Evolutionary conservation across 768 basidiomycete genomes (phyloP).

Genomic region (Mycena rosella): DNA sequence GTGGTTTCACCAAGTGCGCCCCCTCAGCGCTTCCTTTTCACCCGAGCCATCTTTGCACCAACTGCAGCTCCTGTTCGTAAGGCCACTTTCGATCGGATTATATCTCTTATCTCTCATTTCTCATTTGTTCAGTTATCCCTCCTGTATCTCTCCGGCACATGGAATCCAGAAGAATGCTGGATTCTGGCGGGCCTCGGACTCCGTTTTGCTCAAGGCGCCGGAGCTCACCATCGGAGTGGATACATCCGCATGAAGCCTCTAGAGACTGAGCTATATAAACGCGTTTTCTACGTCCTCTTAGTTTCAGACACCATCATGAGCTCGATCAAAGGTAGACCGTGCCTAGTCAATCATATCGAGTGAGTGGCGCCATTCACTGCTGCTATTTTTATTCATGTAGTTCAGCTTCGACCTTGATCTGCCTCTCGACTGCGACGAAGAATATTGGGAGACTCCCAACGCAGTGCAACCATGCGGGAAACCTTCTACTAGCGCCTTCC

Average conservation of each 20-base stretch:
- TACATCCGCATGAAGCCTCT: conserved; percentile 39
- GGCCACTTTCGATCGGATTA: no score
- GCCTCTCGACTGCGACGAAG: conserved; percentile 60
- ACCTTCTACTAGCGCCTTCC: conserved; percentile 13
- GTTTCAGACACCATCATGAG: conserved; percentile 50
- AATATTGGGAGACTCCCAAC: conserved; percentile 13
- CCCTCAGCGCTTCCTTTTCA: no score
- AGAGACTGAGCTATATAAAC: conserved; percentile 73
- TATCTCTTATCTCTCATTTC: no score
- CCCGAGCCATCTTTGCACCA: no score
- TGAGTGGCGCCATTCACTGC: conserved; percentile 45
- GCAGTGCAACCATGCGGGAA: conserved; percentile 4
- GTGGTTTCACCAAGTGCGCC: conserved; percentile 72
- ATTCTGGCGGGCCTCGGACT: conserved; percentile 67
- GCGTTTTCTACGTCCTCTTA: conserved; percentile 62
- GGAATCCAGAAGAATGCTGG: conserved; percentile 63
- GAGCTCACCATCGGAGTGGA: conserved; percentile 62
- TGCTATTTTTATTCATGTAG: background rate
- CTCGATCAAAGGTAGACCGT: conserved; percentile 71
- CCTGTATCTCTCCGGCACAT: conserved; percentile 49
- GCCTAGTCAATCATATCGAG: conserved; percentile 77
- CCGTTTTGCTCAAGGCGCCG: conserved; percentile 71
- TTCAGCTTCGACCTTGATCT: conserved; percentile 73
- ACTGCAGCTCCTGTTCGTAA: no score
- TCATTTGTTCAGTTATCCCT: conserved; percentile 36